These are phyloP conservation scores for Harrya chromipes DNA, from an alignment of 768 basidiomycete species.

Conservation along the genomic window DNA sequence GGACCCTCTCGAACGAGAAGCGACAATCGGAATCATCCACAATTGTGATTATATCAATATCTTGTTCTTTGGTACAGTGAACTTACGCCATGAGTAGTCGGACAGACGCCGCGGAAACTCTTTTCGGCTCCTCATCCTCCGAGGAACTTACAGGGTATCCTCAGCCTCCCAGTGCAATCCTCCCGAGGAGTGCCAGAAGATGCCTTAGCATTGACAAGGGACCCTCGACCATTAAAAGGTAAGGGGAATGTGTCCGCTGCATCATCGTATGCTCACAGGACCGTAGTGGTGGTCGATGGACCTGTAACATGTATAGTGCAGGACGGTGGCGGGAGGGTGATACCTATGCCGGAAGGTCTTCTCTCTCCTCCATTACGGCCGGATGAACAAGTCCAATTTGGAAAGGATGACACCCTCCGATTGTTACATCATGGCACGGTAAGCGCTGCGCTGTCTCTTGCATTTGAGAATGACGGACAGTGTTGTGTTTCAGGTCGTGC, in stretches of 20 bases:
- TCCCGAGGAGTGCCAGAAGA: conserved; percentile 85
- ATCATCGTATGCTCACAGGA: conserved; percentile 12
- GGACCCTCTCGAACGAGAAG: conserved; percentile 85
- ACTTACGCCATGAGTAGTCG: conserved; percentile 48
- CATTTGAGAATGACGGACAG: not conserved
- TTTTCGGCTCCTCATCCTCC: conserved; percentile 75
- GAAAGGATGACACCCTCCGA: conserved; percentile 52
- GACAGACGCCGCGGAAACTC: conserved; percentile 87
- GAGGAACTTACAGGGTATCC: conserved; percentile 67
- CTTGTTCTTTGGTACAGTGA: not conserved
- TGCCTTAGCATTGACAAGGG: conserved; percentile 62
- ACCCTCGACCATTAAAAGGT: conserved; percentile 57
- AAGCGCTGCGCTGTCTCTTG: not conserved
- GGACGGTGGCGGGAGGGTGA: conserved; percentile 45
- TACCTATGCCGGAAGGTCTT: conserved; percentile 59
- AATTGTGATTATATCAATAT: conserved; percentile 59
- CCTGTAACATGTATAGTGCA: conserved; percentile 45
- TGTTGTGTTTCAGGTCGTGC: conserved; percentile 49
- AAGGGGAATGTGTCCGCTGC: conserved; percentile 1
- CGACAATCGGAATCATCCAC: conserved; percentile 92
- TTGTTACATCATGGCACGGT: conserved; percentile 64
- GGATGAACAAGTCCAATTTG: conserved; percentile 75
- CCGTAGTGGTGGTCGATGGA: conserved; percentile 38
- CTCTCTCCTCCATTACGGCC: conserved; percentile 56
- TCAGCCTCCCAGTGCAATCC: conserved; percentile 66